Conservation (phyloP, 73 alveolate genomes). For the Tetrahymena malaccensis region DNA sequence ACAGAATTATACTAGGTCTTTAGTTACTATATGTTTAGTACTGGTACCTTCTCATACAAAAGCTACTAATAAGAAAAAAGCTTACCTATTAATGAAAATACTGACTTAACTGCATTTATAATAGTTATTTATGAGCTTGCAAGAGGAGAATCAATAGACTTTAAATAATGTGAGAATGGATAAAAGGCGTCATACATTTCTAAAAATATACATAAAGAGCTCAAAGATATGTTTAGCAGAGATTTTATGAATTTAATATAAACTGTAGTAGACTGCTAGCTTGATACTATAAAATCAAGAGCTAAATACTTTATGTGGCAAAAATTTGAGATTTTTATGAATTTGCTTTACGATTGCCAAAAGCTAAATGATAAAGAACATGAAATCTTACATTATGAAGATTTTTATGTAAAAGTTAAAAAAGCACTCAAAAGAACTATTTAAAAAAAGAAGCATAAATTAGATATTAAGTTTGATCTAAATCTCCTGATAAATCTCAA, state of each 20-base stretch:
- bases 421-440: neutral
- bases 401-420: neutral
- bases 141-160: neutral
- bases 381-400: neutral
- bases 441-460: neutral
- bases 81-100: neutral
- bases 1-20: neutral
- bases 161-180: neutral
- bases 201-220: neutral
- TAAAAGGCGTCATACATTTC: neutral
- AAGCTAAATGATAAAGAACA: neutral
- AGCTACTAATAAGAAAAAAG: neutral
- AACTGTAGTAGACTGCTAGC: neutral
- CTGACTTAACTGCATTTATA: neutral
- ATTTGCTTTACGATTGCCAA: neutral
- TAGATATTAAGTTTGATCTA: neutral
- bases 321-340: neutral
- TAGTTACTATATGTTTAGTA: neutral
- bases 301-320: neutral
- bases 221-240: neutral
- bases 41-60: neutral
- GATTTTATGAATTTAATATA: neutral
- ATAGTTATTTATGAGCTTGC: neutral
- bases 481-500: neutral
- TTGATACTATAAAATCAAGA: neutral